Conservation (phyloP, 169 alveolate species). For the Plasmodium knowlesi region DNA sequence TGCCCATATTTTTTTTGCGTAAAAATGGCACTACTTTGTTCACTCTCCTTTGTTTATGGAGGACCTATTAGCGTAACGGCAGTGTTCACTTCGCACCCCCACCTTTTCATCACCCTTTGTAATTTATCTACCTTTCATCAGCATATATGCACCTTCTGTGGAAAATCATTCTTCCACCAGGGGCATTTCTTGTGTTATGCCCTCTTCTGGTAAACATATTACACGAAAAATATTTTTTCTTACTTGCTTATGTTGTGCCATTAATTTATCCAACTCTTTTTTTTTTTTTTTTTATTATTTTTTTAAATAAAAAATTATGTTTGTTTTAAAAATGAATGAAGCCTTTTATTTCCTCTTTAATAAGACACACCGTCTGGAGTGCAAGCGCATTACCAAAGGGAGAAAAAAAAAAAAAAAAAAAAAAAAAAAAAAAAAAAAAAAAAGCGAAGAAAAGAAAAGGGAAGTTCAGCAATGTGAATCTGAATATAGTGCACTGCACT, state of each 20-base stretch:
- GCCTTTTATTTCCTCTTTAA: not conserved
- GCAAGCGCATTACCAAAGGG: not conserved
- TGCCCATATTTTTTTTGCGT: not conserved
- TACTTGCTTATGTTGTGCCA: not conserved
- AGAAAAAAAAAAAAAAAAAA: not conserved
- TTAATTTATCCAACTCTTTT: not conserved
- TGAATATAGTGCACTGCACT: not conserved
- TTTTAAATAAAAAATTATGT: not conserved
- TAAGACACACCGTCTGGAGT: not conserved
- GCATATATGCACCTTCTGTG: not conserved
- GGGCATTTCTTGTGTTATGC: not conserved
- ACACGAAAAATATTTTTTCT: not conserved
- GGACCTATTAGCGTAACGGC: not conserved
- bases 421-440: constrained; percentile 3
- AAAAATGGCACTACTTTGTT: not conserved
- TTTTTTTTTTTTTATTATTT: not conserved
- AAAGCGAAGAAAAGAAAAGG: not conserved
- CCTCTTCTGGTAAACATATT: not conserved
- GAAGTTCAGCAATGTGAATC: not conserved
- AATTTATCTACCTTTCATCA: not conserved
- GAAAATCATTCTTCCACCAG: not conserved
- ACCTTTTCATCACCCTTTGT: not conserved
- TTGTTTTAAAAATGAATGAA: constrained; percentile 3
- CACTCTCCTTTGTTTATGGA: not conserved
- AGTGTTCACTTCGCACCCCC: not conserved